Conservation (phyloP, 768 basidiomycete genomes). For the Lactarius hatsudake region DNA sequence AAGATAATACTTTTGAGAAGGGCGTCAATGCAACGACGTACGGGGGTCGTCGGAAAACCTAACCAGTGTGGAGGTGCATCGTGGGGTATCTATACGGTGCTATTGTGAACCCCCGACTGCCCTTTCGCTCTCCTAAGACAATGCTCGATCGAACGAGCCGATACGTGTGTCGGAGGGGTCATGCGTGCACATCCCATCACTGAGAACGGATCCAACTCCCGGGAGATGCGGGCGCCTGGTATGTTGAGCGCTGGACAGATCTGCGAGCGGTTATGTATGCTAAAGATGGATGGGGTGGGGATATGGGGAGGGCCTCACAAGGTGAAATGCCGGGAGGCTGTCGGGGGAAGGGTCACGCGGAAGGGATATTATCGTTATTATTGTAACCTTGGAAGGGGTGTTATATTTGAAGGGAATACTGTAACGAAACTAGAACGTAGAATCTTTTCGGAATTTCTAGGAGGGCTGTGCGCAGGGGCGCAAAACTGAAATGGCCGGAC, state of each 20-base stretch:
- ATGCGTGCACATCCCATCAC: neutral
- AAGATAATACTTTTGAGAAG: neutral
- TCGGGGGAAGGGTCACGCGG: conserved; percentile 12
- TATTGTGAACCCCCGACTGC: neutral
- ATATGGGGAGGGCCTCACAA: neutral
- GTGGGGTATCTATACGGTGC: neutral
- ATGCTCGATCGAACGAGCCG: neutral
- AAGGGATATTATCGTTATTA: neutral
- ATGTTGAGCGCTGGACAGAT: conserved; percentile 1
- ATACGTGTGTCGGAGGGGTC: conserved; percentile 7
- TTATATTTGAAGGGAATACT: neutral
- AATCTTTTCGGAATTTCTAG: conserved; percentile 17
- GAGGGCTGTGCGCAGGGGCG: conserved; percentile 4
- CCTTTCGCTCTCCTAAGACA: neutral
- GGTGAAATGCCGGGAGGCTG: conserved; percentile 14
- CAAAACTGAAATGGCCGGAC: neutral
- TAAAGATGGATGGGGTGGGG: neutral
- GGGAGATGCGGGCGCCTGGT: conserved; percentile 5
- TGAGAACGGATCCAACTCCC: neutral
- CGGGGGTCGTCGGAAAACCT: neutral
- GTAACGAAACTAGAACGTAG: too few relatives aligned
- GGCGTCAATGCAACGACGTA: neutral
- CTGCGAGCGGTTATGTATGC: neutral
- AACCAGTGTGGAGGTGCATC: neutral
- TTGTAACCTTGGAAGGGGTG: neutral